These are phyloP conservation scores for Arthrobotrys iridis DNA, from an alignment of 2,329 filamentous ascomycete genomes.

Conservation along the genomic window DNA sequence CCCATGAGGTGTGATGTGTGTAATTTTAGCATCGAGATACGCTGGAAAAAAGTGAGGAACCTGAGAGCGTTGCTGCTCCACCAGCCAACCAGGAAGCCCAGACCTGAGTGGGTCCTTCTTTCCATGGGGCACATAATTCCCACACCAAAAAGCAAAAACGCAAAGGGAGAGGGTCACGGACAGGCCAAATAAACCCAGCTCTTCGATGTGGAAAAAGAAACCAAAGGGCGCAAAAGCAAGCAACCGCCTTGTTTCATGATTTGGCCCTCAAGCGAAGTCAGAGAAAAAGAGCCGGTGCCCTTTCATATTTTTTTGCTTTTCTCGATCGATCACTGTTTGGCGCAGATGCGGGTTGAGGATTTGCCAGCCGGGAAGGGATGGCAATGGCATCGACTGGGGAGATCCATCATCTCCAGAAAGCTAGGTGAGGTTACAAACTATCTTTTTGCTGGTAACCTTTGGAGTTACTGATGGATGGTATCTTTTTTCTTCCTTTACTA, in stretches of 20 bases:
- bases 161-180: conserved; percentile 33
- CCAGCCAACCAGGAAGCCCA: conserved; percentile 49
- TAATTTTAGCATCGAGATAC: conserved; percentile 53
- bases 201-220: conserved; percentile 23
- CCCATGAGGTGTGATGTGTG: conserved; percentile 30
- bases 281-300: conserved; percentile 40
- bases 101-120: conserved; percentile 33
- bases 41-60: conserved; percentile 30
- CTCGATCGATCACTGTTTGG: conserved; percentile 5
- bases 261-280: conserved; percentile 50
- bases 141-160: conserved; percentile 25
- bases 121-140: conserved; percentile 9
- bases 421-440: neutral
- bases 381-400: conserved; percentile 3
- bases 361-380: conserved; percentile 40
- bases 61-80: conserved; percentile 27
- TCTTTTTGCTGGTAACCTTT: neutral
- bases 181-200: neutral
- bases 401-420: conserved; percentile 9
- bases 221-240: conserved; percentile 38
- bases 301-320: conserved; percentile 27
- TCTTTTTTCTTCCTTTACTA: neutral
- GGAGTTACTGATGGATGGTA: neutral
- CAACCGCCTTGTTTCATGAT: conserved; percentile 53
- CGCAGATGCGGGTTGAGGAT: conserved; percentile 45